Base-by-base conservation (phyloP, 257 asterid genomes). In the Ajuga chamaepitys region DNA sequence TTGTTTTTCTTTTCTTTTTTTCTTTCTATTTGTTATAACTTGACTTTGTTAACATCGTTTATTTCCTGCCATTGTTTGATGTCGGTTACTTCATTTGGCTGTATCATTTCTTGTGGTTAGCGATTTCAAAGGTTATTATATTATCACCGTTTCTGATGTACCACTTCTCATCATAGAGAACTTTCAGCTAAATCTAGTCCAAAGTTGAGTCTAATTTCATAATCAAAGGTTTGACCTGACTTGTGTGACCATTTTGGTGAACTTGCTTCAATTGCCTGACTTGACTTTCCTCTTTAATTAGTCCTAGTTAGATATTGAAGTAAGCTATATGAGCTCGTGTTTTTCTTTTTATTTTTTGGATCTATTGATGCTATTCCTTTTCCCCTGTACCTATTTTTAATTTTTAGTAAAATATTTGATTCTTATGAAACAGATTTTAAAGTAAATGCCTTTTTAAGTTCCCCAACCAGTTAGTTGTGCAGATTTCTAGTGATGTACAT, bases 161-260 rank as follows among this genome's bases (percentile, higher is more conserved):
- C 46, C 57, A 54, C 30, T 41, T 57, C 62, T 37, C 40, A 53
- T 32, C 35, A 20, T 53, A 61, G 65, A 48, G 51, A 55, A 40
- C 47, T n/a, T 48, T 50, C 44, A 42, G 11, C 40, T 4, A 37
- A 9, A 18, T 24, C 57, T 64, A 34, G 37, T 34, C 52, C 18
- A 25, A 46, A 1, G 28, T 50, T 38, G 57, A 37, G 3, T 37
- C 14, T 56, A 32, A 46, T 67, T 51, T 50, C 17, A 8, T 26
- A 47, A 64, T 45, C 48, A 25, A 5, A 45, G 64, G 46, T 58
- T 18, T 56, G 25, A 21, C 9, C 4, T 37, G 21, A 45, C 30
- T 20, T 60, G 38, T 18, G 3, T 21, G 5, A 30, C 7, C 37
- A 30, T 30, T 30, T 30, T 30, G 37, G 37, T 1, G 37, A 4